Evolutionary conservation across 2,329 filamentous ascomycete genomes (phyloP), one percentile per base, ranked within the genome.

Genomic region (Microcyclospora pomicola): DNA sequence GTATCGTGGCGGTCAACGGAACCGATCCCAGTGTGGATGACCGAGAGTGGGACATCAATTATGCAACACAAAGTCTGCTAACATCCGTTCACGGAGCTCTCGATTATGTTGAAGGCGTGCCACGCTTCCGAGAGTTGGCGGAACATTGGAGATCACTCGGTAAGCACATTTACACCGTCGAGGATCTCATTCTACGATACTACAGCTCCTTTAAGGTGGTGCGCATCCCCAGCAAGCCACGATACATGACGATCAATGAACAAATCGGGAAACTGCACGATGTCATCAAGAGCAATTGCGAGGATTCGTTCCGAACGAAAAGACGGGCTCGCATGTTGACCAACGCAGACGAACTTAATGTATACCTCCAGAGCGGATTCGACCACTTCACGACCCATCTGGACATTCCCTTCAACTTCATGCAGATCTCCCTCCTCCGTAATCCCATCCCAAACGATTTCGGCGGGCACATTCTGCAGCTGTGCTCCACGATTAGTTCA

Each of bases 361-460:
- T 54, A 1, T 71, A 70, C 44, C 51, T 72, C 2, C 61, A 69
- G 45, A 58, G 51, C 16, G 69, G 65, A 0, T 72, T 70, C 44
- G 62, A 68, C 34, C 69, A 72, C 42, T 73, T 69, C 39, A 55
- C 65, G 2, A 51, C 51, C 1, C 54, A 61, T 30, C 50, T 71
- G 4, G 57, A 67, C 34, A 51, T 50, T 0, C 65, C 69, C 3
- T 72, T 72, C 47, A 64, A 72, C 45, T 72, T 72, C 43, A 62
- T 71, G 29, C 52, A 66, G 35, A 62, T 62, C 3, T 62, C 67
- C 2, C 59, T 66, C 7, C 48, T 52, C 3, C 59, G 62, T 29
- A 68, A 61, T 37, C 67, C 66, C 0, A 67, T 43, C 62, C 66
- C 28, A 45, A 49, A 51, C 12, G 60, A 68, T 37, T 69, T 71